Base-by-base conservation (phyloP, 352 stramenopile species). In the Globisporangium rhizosaccharum region DNA sequence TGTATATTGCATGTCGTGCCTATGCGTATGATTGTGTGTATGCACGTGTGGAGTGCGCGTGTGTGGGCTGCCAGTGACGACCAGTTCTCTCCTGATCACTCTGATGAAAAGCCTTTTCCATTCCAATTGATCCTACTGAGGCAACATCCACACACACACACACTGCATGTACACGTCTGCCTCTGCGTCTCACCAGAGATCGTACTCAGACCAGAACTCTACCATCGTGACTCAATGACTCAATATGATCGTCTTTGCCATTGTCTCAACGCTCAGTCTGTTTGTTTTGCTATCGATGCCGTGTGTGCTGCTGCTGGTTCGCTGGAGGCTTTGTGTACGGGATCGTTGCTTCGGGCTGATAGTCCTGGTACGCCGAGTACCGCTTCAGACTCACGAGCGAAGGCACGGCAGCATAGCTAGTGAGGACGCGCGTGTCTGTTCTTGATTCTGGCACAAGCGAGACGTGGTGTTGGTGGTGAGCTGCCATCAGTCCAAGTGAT, bases 81-180 rank as follows among this genome's bases (percentile, higher is more conserved):
- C 53, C 54, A 72, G 72, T 86, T 85, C 68, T 87, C 75, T 78
- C 56, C 76, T 87, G 74, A 85, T 76, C 62, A 79, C 59, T 56
- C 71, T 87, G 78, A 85, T 85, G 78, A 88, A 88, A 88, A 74
- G 53, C 50, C 67, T 72, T 76, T 73, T 23, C 82, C 79, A 85
- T 90, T 90, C 79, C 81, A 90, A 90, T 90, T 90, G 81, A 90
- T 90, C 81, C 81, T 90, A 85, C 81, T 88, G 81, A 90, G 79
- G 79, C 62, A 53, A 68, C 59, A 65, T 53, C 62, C 28, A 63
- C 62, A 66, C 66, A 66, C 46, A 3, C 28, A 3, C 28, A 33
- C 3, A 25, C 47, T 20, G n/a, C 18, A 51, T 6, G 28, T 26
- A n/a, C 26, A 33, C 41, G 41, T 46, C 41, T 46, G 12, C 41